These are phyloP conservation scores for Podospora didyma DNA, from an alignment of 495 filamentous ascomycete genomes.

Conservation along the genomic window DNA sequence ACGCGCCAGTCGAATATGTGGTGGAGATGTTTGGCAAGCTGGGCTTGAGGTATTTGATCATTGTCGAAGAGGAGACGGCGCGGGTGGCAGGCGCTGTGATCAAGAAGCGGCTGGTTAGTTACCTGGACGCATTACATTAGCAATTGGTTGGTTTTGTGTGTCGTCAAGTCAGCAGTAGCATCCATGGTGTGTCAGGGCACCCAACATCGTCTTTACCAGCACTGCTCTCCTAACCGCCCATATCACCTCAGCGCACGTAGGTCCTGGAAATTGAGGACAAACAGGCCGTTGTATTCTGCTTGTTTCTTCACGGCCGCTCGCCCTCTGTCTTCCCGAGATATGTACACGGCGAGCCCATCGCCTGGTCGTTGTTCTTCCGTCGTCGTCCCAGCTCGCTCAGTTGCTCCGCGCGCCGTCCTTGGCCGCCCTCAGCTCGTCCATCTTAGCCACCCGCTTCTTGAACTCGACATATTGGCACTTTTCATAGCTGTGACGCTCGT, in stretches of 20 bases:
- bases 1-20: slow-evolving; percentile 53
- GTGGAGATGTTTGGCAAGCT: slow-evolving; percentile 57
- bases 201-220: too few species aligned
- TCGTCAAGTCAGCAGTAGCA: too few species aligned
- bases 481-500: slow-evolving; percentile 94
- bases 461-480: slow-evolving; percentile 99
- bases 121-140: too few species aligned
- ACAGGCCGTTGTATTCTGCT: too few species aligned
- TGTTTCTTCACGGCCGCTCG: too few species aligned
- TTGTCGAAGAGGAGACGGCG: slow-evolving; percentile 43
- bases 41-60: slow-evolving; percentile 47
- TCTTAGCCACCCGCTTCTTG: slow-evolving; percentile 96
- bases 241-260: too few species aligned
- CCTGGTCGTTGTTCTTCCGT: neutral
- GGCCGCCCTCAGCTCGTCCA: slow-evolving; percentile 87
- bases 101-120: slow-evolving; percentile 34
- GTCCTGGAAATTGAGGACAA: too few species aligned
- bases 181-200: too few species aligned
- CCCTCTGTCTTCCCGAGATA: slow-evolving; percentile 1
- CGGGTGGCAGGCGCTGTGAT: slow-evolving; percentile 37
- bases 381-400: slow-evolving; percentile 37
- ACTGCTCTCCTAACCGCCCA: too few species aligned
- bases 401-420: slow-evolving; percentile 89
- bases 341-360: slow-evolving; percentile 13
- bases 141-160: too few species aligned